phyloP scores from a whole-genome alignment of 1,284 basidiomycete genomes.

The Stygiomarasmius scandens region DNA sequence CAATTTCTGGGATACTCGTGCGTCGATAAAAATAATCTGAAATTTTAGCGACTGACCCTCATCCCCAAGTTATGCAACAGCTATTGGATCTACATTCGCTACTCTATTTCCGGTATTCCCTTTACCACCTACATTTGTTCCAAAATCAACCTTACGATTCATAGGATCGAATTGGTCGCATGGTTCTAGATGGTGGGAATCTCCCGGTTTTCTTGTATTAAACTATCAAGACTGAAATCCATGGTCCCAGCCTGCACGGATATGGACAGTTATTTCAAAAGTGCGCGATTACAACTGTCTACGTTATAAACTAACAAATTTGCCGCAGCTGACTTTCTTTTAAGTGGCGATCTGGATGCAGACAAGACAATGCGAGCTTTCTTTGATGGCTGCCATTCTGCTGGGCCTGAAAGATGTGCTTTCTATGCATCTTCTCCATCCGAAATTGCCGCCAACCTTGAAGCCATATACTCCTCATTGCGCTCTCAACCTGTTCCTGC shows the following conservation, averaged over 20 bases:
- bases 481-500: no score
- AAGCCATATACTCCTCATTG: no score
- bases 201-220: background rate
- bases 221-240: background rate
- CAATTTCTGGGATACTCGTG: conserved; percentile 59
- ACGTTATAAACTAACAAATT: no score
- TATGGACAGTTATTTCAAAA: conserved; percentile 34
- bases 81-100: no score
- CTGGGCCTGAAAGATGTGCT: conserved; percentile 25
- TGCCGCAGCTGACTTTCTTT: conserved; percentile 26
- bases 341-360: conserved; percentile 28
- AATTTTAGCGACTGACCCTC: background rate
- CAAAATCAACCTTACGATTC: no score
- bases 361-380: conserved; percentile 29
- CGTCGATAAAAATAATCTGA: no score
- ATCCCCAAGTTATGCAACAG: conserved; percentile 43
- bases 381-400: conserved; percentile 25
- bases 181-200: conserved; percentile 39
- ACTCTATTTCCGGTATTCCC: conserved; percentile 47
- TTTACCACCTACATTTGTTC: no score
- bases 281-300: conserved; percentile 16
- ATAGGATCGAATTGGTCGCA: conserved; percentile 42
- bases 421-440: conserved; percentile 30
- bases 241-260: conserved; percentile 32
- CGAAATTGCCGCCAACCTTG: no score